Percentiles rank a stretch among this genome's conserved stretches.
phyloP scores from a whole-genome alignment of 495 filamentous ascomycete genomes.

The Patellaria atrata region DNA sequence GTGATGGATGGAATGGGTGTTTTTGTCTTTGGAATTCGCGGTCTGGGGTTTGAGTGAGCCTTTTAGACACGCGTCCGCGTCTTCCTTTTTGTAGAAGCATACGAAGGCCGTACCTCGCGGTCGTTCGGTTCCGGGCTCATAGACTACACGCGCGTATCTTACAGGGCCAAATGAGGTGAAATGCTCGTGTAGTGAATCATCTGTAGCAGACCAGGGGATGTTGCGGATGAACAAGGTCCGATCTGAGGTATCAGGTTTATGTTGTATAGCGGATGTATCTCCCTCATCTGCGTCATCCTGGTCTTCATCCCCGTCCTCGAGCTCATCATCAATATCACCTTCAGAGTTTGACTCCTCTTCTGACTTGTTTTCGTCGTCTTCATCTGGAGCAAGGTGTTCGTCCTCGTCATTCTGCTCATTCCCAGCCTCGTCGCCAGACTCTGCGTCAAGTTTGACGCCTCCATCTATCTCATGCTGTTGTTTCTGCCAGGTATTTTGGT shows the following conservation, averaged over 20 bases:
- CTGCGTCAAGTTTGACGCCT: slow-evolving; percentile 22
- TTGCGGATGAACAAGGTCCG: slow-evolving; percentile 88
- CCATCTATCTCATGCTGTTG: slow-evolving; percentile 31
- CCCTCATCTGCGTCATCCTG: slow-evolving; percentile 19
- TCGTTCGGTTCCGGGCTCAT: slow-evolving; percentile 67
- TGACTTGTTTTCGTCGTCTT: slow-evolving; percentile 5
- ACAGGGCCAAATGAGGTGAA: slow-evolving; percentile 73
- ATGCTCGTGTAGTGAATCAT: slow-evolving; percentile 65
- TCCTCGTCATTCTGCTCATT: slow-evolving; percentile 23
- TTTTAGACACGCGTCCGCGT: slow-evolving; percentile 57
- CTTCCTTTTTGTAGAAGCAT: slow-evolving; percentile 67
- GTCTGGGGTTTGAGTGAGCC: slow-evolving; percentile 15
- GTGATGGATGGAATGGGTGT: slow-evolving; percentile 10
- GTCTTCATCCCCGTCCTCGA: slow-evolving; percentile 27
- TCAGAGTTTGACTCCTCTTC: slow-evolving; percentile 28
- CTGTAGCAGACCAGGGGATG: slow-evolving; percentile 70
- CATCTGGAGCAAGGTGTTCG: slow-evolving; percentile 24
- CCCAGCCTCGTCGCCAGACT: slow-evolving; percentile 22
- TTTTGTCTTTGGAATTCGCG: slow-evolving; percentile 18
- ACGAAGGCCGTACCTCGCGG: slow-evolving; percentile 91
- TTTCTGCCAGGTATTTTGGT: slow-evolving; percentile 72
- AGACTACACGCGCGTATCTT: slow-evolving; percentile 76
- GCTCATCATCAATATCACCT: slow-evolving; percentile 21
- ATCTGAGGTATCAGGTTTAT: slow-evolving; percentile 38
- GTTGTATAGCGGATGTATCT: slow-evolving; percentile 3